Percentiles rank a stretch among this genome's conserved stretches.
Evolutionary conservation across 208 protist species (phyloP).

Genomic region (Acanthamoeba healyi): DNA sequence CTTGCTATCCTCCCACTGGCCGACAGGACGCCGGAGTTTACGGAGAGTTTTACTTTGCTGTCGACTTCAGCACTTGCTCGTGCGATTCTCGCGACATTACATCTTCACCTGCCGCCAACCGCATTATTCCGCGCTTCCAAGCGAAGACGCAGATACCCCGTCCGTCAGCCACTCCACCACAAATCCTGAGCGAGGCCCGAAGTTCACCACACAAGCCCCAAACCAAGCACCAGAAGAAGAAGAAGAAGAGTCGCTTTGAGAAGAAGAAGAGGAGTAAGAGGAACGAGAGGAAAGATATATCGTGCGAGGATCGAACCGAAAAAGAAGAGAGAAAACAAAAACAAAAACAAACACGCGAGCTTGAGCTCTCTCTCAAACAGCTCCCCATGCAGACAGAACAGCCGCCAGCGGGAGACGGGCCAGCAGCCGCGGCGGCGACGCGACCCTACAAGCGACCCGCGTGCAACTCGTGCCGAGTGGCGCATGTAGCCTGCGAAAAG

Average conservation of each 20-base stretch:
- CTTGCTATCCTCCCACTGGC: too few species aligned
- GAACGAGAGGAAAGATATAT: too few species aligned
- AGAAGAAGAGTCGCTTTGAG: too few species aligned
- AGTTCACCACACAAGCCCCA: too few species aligned
- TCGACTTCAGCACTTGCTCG: neutral
- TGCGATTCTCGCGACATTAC: neutral
- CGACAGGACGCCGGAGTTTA: too few species aligned
- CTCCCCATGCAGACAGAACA: neutral
- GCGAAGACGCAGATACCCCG: too few species aligned
- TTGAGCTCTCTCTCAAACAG: too few species aligned
- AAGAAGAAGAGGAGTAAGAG: too few species aligned
- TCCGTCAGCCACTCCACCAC: too few species aligned
- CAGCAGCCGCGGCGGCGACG: neutral
- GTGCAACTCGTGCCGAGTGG: constrained; percentile 20
- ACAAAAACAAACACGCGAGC: too few species aligned
- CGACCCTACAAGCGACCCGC: constrained; percentile 15
- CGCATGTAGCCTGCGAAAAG: constrained; percentile 43
- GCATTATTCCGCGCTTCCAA: neutral
- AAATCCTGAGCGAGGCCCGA: too few species aligned
- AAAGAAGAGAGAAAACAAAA: neutral
- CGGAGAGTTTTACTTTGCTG: neutral
- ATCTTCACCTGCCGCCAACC: neutral
- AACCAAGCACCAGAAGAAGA: too few species aligned
- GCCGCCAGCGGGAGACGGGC: neutral
- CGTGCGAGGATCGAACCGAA: neutral